Evolutionary conservation across 805 yeast genomes (phyloP).

Genomic region (Teunomyces kruisii): DNA sequence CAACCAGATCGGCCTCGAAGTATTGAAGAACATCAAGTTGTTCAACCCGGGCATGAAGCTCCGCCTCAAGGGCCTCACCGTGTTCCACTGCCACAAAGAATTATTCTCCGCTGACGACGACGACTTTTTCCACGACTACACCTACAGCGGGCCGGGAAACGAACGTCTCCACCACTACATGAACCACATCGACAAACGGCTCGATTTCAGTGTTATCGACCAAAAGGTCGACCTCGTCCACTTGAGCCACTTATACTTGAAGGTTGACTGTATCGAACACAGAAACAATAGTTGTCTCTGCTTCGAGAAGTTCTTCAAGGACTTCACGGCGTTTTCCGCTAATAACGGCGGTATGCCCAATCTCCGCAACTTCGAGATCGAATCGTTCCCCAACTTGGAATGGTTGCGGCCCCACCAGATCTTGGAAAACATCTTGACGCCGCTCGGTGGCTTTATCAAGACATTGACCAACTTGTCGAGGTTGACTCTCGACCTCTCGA

Average conservation of each 20-base stretch:
- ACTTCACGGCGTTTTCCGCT: constrained; percentile 21
- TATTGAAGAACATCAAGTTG: constrained; percentile 22
- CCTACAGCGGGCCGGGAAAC: too few species aligned
- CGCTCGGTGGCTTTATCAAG: constrained; percentile 30
- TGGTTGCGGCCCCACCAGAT: constrained; percentile 38
- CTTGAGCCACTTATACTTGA: constrained; percentile 24
- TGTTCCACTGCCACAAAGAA: constrained; percentile 34
- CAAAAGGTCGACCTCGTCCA: constrained; percentile 24
- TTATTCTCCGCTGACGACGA: constrained; percentile 11
- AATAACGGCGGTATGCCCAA: constrained; percentile 30
- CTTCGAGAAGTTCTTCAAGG: constrained; percentile 26
- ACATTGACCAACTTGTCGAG: constrained; percentile 22
- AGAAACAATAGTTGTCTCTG: constrained; percentile 24
- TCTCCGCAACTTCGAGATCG: constrained; percentile 27
- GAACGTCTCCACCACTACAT: constrained; percentile 8
- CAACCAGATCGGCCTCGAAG: constrained; percentile 29
- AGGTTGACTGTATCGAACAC: constrained; percentile 32
- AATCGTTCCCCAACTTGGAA: constrained; percentile 30
- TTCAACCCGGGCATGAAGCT: constrained; percentile 21
- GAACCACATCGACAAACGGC: constrained; percentile 15
- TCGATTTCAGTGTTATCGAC: constrained; percentile 19
- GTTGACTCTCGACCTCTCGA: constrained; percentile 31
- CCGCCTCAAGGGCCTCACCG: constrained; percentile 26
- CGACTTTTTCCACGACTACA: not conserved
- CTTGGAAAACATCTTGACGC: constrained; percentile 28